These are phyloP conservation scores for Gaertneriomyces semiglobifer DNA, from an alignment of 192 early-diverging fungal species.

Conservation along the genomic window DNA sequence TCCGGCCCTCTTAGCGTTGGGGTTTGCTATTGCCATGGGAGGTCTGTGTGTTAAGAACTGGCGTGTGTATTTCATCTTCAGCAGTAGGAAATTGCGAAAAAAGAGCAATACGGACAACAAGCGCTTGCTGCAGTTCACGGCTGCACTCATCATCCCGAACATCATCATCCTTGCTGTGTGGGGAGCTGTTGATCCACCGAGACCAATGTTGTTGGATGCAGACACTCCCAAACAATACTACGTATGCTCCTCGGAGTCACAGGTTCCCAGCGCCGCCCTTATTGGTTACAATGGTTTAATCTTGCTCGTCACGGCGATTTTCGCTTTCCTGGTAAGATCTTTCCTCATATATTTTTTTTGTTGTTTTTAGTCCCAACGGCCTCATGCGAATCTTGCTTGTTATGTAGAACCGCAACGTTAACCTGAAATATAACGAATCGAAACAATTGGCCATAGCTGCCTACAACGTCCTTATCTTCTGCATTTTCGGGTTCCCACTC, in stretches of 20 bases:
- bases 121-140: not conserved
- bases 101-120: not conserved
- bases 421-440: conserved; percentile 7
- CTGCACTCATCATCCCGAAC: not conserved
- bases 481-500: not conserved
- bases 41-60: not conserved
- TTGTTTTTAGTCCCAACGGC: not conserved
- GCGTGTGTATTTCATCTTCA: not conserved
- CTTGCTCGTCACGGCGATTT: not conserved
- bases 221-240: not conserved
- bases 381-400: too few relatives aligned
- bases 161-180: not conserved
- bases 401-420: conserved; percentile 3
- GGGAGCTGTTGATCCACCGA: not conserved
- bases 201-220: not conserved
- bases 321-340: conserved; percentile 1
- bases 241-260: not conserved
- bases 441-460: conserved; percentile 6
- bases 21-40: not conserved
- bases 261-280: not conserved
- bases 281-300: not conserved
- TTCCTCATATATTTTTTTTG: not conserved
- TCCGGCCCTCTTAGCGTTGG: not conserved
- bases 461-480: conserved; percentile 7
- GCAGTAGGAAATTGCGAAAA: not conserved